Base-by-base conservation (phyloP, 2,329 filamentous ascomycete genomes). In the Trichoderma gracile region DNA sequence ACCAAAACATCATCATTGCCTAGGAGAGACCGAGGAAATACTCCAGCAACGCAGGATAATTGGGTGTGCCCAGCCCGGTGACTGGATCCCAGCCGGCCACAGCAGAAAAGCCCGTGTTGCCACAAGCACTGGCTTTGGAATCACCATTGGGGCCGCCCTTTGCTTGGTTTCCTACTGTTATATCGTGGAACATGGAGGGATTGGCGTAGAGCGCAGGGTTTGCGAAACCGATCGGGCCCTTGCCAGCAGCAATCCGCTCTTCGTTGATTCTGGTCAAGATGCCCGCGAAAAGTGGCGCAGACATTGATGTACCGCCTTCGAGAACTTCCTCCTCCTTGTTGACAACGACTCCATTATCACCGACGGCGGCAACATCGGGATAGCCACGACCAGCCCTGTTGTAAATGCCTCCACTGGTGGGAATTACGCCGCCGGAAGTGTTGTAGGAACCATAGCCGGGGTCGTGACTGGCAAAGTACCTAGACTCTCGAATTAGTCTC, bases 241-340 rank as follows among this genome's bases (percentile, higher is more conserved):
- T 76, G 9, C 72, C 71, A 1, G 66, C 69, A n/a, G 63, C 63
- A 50, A 75, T 49, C 10, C 73, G 68, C 67, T 72, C 71, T 46
- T 71, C 73, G 27, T 75, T 76, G 7, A 75, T 70, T 52, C 75
- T 67, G n/a, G 68, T 73, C 47, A 78, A 67, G 60, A 79, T 74
- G 42, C 69, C 69, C 5, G 69, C 75, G n/a, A 77, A 73, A 15
- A 74, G 70, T 2, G 76, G 76, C 5, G 73, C 73, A 6, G 74
- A 72, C 40, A 73, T 74, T 55, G 79, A 82, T 0, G 84, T 86
- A 15, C 83, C 84, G 56, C 77, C 82, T 0, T 80, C 77, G 30
- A 80, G 73, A 0, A 69, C 68, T 62, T 80, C 80, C 5, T 71
- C 69, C 21, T 80, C 80, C 54, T 81, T 72, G 38, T 80, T 71